Evolutionary conservation across 305 asterid species (phyloP).

Genomic region (Ajuga reptans): DNA sequence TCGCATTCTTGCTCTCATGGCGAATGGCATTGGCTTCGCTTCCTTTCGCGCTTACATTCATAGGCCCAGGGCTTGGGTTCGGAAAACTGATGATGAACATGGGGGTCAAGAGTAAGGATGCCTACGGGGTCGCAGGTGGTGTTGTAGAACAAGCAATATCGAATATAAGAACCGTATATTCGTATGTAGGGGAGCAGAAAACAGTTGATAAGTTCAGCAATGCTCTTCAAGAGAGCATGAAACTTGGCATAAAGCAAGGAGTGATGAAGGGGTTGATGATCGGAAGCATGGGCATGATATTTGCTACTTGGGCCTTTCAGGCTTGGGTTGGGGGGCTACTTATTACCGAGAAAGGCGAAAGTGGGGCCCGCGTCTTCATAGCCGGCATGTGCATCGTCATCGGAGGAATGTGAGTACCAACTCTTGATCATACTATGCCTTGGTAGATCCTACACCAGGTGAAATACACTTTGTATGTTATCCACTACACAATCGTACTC

Average conservation of each 20-base stretch:
- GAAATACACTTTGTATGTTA: no score
- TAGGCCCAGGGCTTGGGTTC: constrained; percentile 38
- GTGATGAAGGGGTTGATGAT: constrained; percentile 49
- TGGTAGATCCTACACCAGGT: no score
- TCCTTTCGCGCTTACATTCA: constrained; percentile 36
- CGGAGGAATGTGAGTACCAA: constrained; percentile 54
- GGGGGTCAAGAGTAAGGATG: constrained; percentile 36
- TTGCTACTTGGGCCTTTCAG: constrained; percentile 48
- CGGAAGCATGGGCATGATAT: constrained; percentile 54
- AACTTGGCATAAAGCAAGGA: constrained; percentile 58
- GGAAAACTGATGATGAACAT: constrained; percentile 37
- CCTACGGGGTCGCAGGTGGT: constrained; percentile 49
- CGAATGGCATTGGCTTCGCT: constrained; percentile 44
- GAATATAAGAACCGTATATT: constrained; percentile 47
- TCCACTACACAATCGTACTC: no score
- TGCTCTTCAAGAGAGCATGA: constrained; percentile 35
- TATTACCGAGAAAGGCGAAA: constrained; percentile 40
- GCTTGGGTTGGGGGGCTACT: constrained; percentile 60
- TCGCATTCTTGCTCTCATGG: constrained; percentile 54
- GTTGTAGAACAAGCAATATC: constrained; percentile 57
- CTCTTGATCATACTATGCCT: neutral
- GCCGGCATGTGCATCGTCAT: constrained; percentile 38
- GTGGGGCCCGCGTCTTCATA: constrained; percentile 45
- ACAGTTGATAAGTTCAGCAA: constrained; percentile 36
- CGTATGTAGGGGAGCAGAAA: constrained; percentile 47